Conservation (phyloP, 208 protist genomes). For the Wallacemonas sp. region DNA sequence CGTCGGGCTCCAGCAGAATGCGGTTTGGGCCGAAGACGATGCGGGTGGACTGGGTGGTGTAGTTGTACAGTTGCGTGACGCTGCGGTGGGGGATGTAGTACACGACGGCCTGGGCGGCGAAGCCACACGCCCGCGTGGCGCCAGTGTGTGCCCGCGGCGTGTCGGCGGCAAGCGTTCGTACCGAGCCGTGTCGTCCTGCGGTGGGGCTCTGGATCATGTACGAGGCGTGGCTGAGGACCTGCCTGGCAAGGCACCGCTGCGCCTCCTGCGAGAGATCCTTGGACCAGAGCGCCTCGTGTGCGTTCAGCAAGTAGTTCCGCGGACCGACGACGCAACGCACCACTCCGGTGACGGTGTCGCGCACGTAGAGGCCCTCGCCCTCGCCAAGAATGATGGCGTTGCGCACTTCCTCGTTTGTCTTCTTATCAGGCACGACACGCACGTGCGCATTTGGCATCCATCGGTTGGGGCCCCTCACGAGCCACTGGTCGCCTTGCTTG, state of each 20-base stretch:
- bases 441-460: slow-evolving; percentile 58
- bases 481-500: slow-evolving; percentile 85
- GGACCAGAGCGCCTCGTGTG: slow-evolving; percentile 80
- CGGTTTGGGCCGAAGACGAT: slow-evolving; percentile 82
- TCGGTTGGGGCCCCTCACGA: slow-evolving; percentile 84
- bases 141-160: slow-evolving; percentile 8
- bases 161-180: slow-evolving; percentile 13
- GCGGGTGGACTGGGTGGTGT: slow-evolving; percentile 82
- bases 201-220: slow-evolving; percentile 28
- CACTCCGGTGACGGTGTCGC: slow-evolving; percentile 61
- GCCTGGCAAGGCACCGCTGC: slow-evolving; percentile 26
- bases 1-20: slow-evolving; percentile 78
- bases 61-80: slow-evolving; percentile 96
- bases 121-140: slow-evolving; percentile 21
- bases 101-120: slow-evolving; percentile 69
- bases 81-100: slow-evolving; percentile 93
- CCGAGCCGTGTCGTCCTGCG: slow-evolving; percentile 3
- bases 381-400: slow-evolving; percentile 53
- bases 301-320: slow-evolving; percentile 68
- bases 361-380: slow-evolving; percentile 83
- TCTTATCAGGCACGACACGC: slow-evolving; percentile 36
- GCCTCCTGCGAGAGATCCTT: slow-evolving; percentile 71
- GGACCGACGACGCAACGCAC: slow-evolving; percentile 73
- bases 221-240: slow-evolving; percentile 37
- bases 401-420: slow-evolving; percentile 36